Evolutionary conservation across 1,139 yeast genomes (phyloP), one percentile per base, ranked within the genome.

Genomic region (Kodamaea plutei): DNA sequence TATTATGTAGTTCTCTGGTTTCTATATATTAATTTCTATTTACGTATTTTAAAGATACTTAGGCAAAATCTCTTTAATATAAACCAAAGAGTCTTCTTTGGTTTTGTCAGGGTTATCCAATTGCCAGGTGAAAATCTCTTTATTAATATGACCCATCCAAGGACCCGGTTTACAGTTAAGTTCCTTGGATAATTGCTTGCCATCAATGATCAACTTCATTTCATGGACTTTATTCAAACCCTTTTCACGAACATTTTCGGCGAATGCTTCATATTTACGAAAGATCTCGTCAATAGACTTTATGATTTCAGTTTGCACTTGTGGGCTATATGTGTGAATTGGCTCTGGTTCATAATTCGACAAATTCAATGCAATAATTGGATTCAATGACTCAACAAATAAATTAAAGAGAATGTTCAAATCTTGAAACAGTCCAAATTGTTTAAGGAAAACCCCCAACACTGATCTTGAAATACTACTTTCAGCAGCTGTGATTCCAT

Each of bases 161-260:
- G 89, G 88, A 0, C 97, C 97, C 0, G 91, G 87, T 49, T 80
- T 82, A 35, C 61, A 64, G 10, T 66, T 58, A 14, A 82, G 57
- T 10, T 64, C 58, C 29, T 65, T 59, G 30, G 72, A 61, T 29
- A 87, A 54, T 19, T 74, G 70, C 42, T 79, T 84, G 13, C 96
- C 96, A 50, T 84, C 84, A 10, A 82, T 52, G 15, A 80, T 43
- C 3, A 82, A 77, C 40, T 70, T 77, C 31, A 76, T 42, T 3
- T 46, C 48, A 42, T 71, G 66, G 0, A 65, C 74, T 6, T 69
- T 52, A 5, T 48, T 46, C 34, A 83, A 54, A 0, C 60, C 51
- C 23, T 53, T 48, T 2, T 44, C 41, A 1, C 45, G 36, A 12
- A 71, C 54, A 4, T 38, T 20, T 2, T 34, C 37, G 13, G 62